Evolutionary conservation across 2,329 filamentous ascomycete species (phyloP), one percentile per base, ranked within the genome.

Genomic region (Leptodontidium sp.): DNA sequence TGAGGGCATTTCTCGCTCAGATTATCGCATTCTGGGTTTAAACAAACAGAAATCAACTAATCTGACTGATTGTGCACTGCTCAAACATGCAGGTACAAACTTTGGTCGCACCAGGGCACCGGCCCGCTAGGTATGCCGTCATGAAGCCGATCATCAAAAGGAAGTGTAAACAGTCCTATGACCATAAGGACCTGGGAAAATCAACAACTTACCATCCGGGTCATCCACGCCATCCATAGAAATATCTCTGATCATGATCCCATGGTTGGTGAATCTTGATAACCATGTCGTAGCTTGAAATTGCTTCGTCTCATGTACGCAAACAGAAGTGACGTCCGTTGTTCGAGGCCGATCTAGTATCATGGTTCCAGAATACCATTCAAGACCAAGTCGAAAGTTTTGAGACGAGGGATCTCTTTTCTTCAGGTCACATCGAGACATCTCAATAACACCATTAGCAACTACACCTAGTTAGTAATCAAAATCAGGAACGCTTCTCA

Each of bases 281-380:
- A 74, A 55, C 68, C 68, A 74, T 14, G 72, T 72, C 58, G 66
- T 61, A 9, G 66, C 67, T 14, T 71, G 24, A 21, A 15, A 21
- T 9, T 17, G 26, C n/a, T n/a, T 57, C 8, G 24, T 40, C 49
- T 63, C 47, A 61, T 71, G 58, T 32, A 53, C 47, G 38, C 43
- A 64, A 14, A 72, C 21, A 55, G 69, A 72, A 6, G 70, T 72
- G 2, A 69, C 62, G 32, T 32, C 29, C n/a, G 63, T 64, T 38
- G 49, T 40, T 14, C 45, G 24, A 24, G 26, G 52, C 15, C 14
- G 52, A 11, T 26, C 26, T 35, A 15, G 4, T 7, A 32, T 55
- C 15, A 15, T 55, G 8, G n/a, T 32, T 2, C 7, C 12, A 8
- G 8, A 9, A 58, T 5, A 24, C 11, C 9, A 9, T 24, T 58